Conservation (phyloP, 208 protist genomes). For the Angomonas deanei region DNA sequence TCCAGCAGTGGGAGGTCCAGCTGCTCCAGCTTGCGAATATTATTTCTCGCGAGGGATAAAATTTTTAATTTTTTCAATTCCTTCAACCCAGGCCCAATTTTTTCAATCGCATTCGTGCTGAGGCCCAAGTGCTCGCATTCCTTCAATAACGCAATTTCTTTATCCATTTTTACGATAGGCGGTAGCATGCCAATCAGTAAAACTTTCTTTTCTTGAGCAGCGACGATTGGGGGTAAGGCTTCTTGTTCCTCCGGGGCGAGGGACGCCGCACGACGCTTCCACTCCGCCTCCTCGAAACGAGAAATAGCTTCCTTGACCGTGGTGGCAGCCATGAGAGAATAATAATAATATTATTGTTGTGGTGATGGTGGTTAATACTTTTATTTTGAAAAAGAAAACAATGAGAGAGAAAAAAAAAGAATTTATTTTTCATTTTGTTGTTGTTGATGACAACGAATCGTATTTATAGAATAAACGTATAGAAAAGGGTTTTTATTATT, state of each 20-base stretch:
- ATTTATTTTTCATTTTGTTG: background rate
- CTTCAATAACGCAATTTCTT: slow-evolving; percentile 78
- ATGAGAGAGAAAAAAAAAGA: slow-evolving; percentile 1
- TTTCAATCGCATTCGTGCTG: slow-evolving; percentile 94
- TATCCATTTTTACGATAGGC: slow-evolving; percentile 93
- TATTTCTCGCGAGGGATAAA: slow-evolving; percentile 92
- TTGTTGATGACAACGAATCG: background rate
- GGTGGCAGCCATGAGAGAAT: slow-evolving; percentile 12
- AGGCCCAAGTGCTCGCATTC: slow-evolving; percentile 89
- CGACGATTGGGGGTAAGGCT: slow-evolving; percentile 55
- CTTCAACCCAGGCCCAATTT: slow-evolving; percentile 88
- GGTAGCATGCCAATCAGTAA: slow-evolving; percentile 87
- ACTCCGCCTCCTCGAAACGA: slow-evolving; percentile 76
- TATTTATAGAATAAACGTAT: background rate
- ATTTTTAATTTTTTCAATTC: slow-evolving; percentile 91
- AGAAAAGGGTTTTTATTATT: background rate
- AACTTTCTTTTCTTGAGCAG: slow-evolving; percentile 73
- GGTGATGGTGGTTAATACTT: background rate
- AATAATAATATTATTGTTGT: no score
- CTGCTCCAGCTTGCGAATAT: slow-evolving; percentile 94
- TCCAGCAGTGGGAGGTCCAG: slow-evolving; percentile 91
- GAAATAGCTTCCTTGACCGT: slow-evolving; percentile 79
- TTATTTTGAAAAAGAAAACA: slow-evolving; percentile 2
- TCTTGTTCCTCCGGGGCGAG: slow-evolving; percentile 53
- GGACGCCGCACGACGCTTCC: slow-evolving; percentile 22